Percentiles rank a stretch among this genome's conserved stretches.
Evolutionary conservation across 208 protist species (phyloP).

Genomic region (Tritrichomonas musculus): DNA sequence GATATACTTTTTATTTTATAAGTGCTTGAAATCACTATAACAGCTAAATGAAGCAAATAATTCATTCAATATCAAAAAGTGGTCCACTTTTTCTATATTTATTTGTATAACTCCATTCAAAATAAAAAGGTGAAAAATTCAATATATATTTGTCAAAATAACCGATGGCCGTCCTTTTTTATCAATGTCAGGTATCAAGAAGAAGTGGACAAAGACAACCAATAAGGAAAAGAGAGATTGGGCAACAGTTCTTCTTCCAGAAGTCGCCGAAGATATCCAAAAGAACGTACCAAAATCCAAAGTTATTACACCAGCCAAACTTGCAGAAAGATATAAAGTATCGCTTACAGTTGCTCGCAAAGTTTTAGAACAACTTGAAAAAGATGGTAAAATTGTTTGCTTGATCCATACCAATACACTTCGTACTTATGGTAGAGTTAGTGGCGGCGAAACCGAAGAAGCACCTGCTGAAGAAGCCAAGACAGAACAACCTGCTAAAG

Average conservation of each 20-base stretch:
- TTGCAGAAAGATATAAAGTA: constrained; percentile 11
- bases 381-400: neutral
- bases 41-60: no score
- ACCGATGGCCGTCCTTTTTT: neutral
- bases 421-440: neutral
- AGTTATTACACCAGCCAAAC: neutral
- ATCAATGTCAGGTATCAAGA: neutral
- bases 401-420: neutral
- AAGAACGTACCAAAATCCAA: constrained; percentile 3
- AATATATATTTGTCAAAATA: no score
- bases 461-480: neutral
- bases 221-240: constrained; percentile 27
- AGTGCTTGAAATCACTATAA: no score
- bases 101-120: no score
- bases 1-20: no score
- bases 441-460: neutral
- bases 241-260: neutral
- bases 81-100: no score
- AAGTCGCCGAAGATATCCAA: neutral
- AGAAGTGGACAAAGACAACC: constrained; percentile 31
- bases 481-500: no score
- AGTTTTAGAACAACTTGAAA: neutral
- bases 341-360: neutral
- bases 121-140: no score
- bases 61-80: no score